Percentiles rank a stretch among this genome's conserved stretches.
Conservation (phyloP, 163 green algal genomes). For the Picocystis sp. region DNA sequence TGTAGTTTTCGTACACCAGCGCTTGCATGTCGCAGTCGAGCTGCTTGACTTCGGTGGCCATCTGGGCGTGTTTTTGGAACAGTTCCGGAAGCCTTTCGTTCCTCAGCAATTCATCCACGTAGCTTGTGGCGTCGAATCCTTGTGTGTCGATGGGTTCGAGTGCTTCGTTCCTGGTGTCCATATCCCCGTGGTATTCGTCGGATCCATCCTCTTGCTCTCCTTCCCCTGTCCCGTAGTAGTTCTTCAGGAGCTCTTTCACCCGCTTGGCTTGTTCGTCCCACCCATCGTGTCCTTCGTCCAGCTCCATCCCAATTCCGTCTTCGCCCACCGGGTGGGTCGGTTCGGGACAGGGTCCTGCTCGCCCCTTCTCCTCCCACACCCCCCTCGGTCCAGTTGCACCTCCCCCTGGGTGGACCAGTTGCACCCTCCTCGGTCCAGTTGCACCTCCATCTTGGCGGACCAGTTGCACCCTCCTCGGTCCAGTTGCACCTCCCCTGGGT, state of each 20-base stretch:
- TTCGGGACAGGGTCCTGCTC: no score
- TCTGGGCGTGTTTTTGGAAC: constrained; percentile 19
- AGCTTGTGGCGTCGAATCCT: constrained; percentile 1
- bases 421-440: no score
- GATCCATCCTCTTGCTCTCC: background rate
- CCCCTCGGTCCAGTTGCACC: no score
- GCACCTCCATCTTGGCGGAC: no score
- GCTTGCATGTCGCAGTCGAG: constrained; percentile 83
- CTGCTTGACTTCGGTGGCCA: constrained; percentile 26
- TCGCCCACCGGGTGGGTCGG: no score
- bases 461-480: no score
- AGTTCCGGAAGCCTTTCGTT: constrained; percentile 28
- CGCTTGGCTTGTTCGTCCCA: constrained; percentile 29
- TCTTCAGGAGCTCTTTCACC: constrained; percentile 43
- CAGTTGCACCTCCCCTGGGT: no score
- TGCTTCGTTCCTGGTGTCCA: background rate
- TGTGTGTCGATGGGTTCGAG: background rate
- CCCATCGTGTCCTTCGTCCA: constrained; percentile 8
- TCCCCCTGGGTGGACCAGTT: no score
- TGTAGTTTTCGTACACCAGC: constrained; percentile 98
- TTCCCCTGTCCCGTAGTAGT: constrained; percentile 54
- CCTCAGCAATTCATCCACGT: constrained; percentile 11
- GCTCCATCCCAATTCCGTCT: no score
- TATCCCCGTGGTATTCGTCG: background rate
- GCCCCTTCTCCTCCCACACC: no score